phyloP scores from a whole-genome alignment of 176 grass and related monocot genomes.

The Avena atlantica region DNA sequence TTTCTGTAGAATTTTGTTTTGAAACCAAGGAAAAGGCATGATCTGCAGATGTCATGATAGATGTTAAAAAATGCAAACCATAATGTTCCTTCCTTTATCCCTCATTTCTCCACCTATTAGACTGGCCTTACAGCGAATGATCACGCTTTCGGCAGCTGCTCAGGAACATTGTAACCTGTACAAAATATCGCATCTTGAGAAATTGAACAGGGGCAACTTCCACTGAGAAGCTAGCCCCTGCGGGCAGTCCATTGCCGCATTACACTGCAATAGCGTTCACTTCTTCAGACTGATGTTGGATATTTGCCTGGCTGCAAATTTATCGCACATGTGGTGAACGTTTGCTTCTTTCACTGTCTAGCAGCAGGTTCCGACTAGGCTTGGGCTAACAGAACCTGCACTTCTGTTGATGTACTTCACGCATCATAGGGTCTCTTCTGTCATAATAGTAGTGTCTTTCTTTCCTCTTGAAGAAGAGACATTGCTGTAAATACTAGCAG shows the following conservation, averaged over 20 bases:
- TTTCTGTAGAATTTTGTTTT: not conserved
- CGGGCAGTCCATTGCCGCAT: not conserved
- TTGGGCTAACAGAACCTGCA: not conserved
- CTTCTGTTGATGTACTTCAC: not conserved
- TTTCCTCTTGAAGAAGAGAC: constrained; percentile 4
- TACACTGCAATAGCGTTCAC: not conserved
- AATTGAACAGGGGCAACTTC: not conserved
- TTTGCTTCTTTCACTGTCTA: not conserved
- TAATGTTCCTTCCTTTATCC: not conserved
- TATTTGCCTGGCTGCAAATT: not conserved
- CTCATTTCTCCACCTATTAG: not conserved
- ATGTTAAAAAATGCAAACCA: not conserved
- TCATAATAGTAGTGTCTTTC: not conserved
- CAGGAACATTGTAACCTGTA: not conserved
- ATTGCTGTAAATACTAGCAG: not conserved
- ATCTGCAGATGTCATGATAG: not conserved
- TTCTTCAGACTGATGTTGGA: not conserved
- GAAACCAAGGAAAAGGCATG: constrained; percentile 5
- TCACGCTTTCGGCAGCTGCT: not conserved
- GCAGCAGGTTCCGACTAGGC: not conserved
- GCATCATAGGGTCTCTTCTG: not conserved
- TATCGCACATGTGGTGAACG: not conserved
- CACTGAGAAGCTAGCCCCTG: not conserved
- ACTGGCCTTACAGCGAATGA: not conserved
- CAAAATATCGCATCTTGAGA: not conserved